Conservation (phyloP, 1,139 yeast genomes). For the Wickerhamiella infanticola region DNA sequence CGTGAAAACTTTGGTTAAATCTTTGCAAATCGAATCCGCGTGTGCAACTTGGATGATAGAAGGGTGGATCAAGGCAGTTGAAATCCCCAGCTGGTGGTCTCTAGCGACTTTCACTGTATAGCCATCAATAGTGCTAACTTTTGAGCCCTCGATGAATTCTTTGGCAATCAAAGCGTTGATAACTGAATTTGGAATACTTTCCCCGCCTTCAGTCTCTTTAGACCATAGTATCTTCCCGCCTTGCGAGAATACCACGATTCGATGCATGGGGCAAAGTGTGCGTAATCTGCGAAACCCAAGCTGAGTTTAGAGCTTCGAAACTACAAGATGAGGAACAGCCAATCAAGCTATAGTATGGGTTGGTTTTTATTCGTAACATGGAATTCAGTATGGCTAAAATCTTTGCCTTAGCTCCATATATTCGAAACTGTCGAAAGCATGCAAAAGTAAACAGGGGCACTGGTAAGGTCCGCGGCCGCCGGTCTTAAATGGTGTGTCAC, state of each 20-base stretch:
- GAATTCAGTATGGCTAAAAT: no score
- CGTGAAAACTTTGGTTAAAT: conserved; percentile 23
- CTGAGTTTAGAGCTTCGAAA: no score
- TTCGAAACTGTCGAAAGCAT: no score
- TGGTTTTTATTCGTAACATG: no score
- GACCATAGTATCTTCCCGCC: conserved; percentile 46
- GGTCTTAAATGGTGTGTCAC: no score
- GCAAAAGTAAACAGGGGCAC: no score
- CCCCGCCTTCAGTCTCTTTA: conserved; percentile 28
- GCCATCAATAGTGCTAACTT: conserved; percentile 14
- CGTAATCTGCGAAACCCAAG: background rate
- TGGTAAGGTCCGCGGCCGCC: no score
- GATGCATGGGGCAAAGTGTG: conserved; percentile 8
- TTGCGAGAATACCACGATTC: conserved; percentile 31
- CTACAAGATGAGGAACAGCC: no score
- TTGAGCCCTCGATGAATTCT: conserved; percentile 29
- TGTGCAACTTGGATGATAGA: conserved; percentile 23
- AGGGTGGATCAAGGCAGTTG: conserved; percentile 25
- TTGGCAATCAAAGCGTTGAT: conserved; percentile 37
- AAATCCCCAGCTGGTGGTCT: conserved; percentile 23
- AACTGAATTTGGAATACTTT: conserved; percentile 25
- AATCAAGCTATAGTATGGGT: no score
- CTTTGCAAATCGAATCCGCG: conserved; percentile 13
- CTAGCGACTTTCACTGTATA: conserved; percentile 27
- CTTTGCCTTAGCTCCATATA: no score